Evolutionary conservation across 352 stramenopile species (phyloP).

Genomic region (Halophytophthora polymorphica): DNA sequence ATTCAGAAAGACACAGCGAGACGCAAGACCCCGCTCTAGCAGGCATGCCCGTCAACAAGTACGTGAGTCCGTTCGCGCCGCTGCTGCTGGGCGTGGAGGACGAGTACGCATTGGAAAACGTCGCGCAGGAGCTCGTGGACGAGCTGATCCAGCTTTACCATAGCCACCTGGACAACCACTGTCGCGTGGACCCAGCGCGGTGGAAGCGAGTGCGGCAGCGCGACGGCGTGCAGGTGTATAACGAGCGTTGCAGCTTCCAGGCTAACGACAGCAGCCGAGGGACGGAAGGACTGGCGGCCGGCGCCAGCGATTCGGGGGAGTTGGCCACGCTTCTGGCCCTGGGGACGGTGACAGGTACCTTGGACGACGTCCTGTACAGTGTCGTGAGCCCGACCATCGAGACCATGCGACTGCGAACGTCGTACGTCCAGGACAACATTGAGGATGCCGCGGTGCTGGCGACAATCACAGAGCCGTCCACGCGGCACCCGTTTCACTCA

Average conservation of each 20-base stretch:
- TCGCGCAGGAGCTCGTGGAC: constrained; percentile 6
- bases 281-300: background rate
- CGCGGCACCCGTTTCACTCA: constrained; percentile 18
- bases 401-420: constrained; percentile 26
- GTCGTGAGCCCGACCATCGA: constrained; percentile 25
- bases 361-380: constrained; percentile 30
- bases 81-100: constrained; percentile 6
- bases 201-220: constrained; percentile 12
- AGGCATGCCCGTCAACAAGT: background rate
- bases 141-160: constrained; percentile 10
- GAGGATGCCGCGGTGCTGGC: constrained; percentile 26
- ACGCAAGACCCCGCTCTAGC: too few relatives aligned
- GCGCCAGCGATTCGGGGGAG: background rate
- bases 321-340: constrained; percentile 24
- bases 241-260: constrained; percentile 3
- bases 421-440: constrained; percentile 27
- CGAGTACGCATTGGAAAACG: constrained; percentile 8
- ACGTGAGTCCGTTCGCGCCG: constrained; percentile 10
- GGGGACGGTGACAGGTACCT: constrained; percentile 24
- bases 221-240: constrained; percentile 10
- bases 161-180: background rate
- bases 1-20: too few relatives aligned
- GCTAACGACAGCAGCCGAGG: too few relatives aligned
- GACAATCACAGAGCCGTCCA: constrained; percentile 23
- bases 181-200: constrained; percentile 9